A percentile compares a stretch with the other conserved stretches of the same genome.
Conservation (phyloP, 257 asterid genomes). For the Solanum pennellii region DNA sequence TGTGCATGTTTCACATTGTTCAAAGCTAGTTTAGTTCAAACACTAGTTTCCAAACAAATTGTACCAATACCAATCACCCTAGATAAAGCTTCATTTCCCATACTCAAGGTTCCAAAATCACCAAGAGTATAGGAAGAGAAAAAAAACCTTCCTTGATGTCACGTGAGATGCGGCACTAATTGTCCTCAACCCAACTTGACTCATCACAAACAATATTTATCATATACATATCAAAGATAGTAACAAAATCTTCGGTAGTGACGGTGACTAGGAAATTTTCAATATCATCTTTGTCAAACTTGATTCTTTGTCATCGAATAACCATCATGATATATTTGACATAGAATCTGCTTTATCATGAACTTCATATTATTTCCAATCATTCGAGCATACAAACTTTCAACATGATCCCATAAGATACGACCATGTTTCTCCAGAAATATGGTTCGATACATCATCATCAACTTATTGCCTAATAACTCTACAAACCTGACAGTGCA, state of each 20-base stretch:
- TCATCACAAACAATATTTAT: neutral
- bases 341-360: neutral
- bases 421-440: neutral
- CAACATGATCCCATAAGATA: neutral
- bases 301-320: neutral
- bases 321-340: neutral
- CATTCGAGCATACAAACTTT: neutral
- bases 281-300: neutral
- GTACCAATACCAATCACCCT: neutral
- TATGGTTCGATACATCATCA: neutral
- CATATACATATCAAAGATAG: accelerated
- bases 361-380: too few relatives aligned
- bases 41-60: neutral
- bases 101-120: neutral
- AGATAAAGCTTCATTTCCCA: neutral
- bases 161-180: neutral
- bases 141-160: neutral
- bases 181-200: neutral
- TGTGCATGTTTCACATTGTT: neutral
- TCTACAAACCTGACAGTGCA: neutral
- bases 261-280: neutral
- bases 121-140: neutral
- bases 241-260: neutral
- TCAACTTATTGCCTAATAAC: neutral
- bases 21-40: neutral